A percentile compares a stretch with the other conserved stretches of the same genome.
phyloP scores from a whole-genome alignment of 176 grass and related monocot species.

The Ensete glaucum region DNA sequence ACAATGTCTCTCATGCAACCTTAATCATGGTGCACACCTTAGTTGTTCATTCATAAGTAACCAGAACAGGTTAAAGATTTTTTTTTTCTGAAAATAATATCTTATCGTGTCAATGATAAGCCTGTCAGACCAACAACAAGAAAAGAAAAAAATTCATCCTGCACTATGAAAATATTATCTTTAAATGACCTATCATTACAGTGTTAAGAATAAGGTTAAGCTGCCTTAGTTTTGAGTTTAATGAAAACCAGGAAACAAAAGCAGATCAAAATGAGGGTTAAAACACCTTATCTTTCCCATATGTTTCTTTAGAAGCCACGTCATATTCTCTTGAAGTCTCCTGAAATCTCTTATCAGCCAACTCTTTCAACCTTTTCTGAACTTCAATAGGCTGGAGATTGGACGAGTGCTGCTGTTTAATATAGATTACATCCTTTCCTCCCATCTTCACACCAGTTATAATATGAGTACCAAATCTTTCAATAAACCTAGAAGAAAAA shows the following conservation, averaged over 20 bases:
- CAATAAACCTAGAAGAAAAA: constrained; percentile 65
- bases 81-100: no score
- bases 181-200: neutral
- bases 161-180: neutral
- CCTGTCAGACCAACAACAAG: no score
- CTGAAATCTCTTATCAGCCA: constrained; percentile 73
- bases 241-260: constrained; percentile 4
- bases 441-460: constrained; percentile 91
- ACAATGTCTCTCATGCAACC: no score
- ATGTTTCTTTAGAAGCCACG: constrained; percentile 37
- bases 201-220: neutral
- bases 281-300: constrained; percentile 65
- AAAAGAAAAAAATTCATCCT: no score
- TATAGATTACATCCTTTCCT: constrained; percentile 91
- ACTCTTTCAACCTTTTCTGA: constrained; percentile 76
- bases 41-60: no score
- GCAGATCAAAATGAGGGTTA: constrained; percentile 14
- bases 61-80: no score
- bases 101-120: no score
- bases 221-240: neutral
- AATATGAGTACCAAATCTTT: constrained; percentile 94
- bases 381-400: constrained; percentile 70
- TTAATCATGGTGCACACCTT: no score
- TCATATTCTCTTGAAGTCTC: constrained; percentile 47
- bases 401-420: constrained; percentile 79